Base-by-base conservation (phyloP, 352 stramenopile species). In the Globisporangium nunn region DNA sequence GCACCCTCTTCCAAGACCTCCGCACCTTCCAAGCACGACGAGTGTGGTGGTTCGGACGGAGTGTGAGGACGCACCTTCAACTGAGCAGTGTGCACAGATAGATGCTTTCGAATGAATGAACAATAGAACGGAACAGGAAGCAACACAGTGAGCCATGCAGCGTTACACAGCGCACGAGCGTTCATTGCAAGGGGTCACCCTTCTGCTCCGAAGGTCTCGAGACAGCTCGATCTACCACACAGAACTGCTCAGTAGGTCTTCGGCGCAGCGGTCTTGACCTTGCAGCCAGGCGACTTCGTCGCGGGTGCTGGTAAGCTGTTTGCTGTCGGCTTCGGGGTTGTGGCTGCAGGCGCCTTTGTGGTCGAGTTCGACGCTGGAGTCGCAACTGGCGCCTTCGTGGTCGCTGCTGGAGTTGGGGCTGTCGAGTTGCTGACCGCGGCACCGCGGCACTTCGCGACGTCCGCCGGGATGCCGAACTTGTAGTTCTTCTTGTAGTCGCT, bases 391-490 rank as follows among this genome's bases (percentile, higher is more conserved):
- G 40, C 12, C 40, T 45, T 45, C 15, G 40, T 18, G 11, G 40
- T 46, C 40, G 40, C 14, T 14, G 40, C 14, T 2, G 40, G 40
- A 23, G 40, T 17, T 4, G 40, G 40, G 15, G 40, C 4, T 17
- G 40, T 52, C 28, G 40, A 12, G 31, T 31, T 46, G 2, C 23
- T 15, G 43, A 56, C 14, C 30, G 48, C 3, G 4, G 18, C 50
- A 6, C 64, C 70, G 39, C 68, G 62, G 58, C 75, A 86, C 33
- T 66, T 63, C 10, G 81, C 61, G 0, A 86, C 50, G 7, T 76
- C 62, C 7, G 67, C 71, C 6, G 73, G 75, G 15, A 80, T 56
- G 12, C 75, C 75, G 54, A 75, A 86, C 41, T 74, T 57, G 55
- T 86, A 86, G 53, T 70, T 56, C 31, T 70, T 51, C 51, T 72